Evolutionary conservation across 2,329 filamentous ascomycete species (phyloP).

Genomic region (Curvularia hawaiiensis): DNA sequence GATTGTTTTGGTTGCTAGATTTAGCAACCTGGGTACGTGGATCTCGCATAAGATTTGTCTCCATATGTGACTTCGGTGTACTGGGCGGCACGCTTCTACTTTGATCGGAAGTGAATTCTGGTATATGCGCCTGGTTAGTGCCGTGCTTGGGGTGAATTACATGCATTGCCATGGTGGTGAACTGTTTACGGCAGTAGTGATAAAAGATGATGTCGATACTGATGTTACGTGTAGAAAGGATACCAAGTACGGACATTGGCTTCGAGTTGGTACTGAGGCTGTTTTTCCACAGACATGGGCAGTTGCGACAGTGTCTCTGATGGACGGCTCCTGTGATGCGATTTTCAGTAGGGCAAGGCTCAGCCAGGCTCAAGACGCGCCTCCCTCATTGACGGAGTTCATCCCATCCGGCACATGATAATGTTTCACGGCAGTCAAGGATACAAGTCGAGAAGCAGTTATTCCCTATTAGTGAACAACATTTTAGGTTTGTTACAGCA

Average conservation of each 20-base stretch:
- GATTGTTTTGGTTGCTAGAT: neutral
- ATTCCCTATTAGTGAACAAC: neutral
- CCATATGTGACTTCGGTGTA: neutral
- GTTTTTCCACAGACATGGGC: neutral
- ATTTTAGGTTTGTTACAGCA: neutral
- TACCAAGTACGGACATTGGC: neutral
- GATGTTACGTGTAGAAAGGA: neutral
- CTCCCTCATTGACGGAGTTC: neutral
- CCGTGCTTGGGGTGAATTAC: neutral
- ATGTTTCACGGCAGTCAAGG: neutral
- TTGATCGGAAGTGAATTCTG: neutral
- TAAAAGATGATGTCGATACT: constrained; percentile 16
- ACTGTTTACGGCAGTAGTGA: constrained; percentile 19
- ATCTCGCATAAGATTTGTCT: neutral
- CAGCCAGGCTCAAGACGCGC: neutral
- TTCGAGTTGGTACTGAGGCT: neutral
- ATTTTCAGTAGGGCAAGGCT: neutral
- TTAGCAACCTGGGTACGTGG: neutral
- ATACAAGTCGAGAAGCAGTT: neutral
- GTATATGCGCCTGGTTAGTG: neutral
- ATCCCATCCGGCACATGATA: too few relatives aligned
- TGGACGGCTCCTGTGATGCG: neutral
- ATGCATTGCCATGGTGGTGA: constrained; percentile 6
- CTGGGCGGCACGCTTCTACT: neutral
- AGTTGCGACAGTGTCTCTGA: neutral